Percentiles rank a stretch among this genome's conserved stretches.
Conservation (phyloP, 345 rosid species). For the Populus tremula region DNA sequence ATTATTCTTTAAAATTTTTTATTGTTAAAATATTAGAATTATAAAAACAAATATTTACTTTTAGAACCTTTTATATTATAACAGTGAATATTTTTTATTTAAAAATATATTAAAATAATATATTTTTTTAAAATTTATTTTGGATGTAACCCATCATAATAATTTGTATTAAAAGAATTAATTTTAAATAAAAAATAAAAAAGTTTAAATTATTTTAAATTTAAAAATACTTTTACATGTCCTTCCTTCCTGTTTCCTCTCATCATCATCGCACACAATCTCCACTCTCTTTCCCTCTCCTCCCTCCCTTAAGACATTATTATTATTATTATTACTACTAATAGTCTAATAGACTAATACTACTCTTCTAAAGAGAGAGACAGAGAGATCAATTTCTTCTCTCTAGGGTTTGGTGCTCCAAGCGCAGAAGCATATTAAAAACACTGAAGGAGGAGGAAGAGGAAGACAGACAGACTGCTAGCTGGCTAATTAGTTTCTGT, state of each 20-base stretch:
- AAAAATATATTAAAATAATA: no score
- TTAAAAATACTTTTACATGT: neutral
- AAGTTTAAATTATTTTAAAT: no score
- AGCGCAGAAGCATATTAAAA: neutral
- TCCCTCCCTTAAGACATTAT: neutral
- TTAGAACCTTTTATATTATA: no score
- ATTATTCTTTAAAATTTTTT: no score
- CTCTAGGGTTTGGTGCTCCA: slow-evolving; percentile 4
- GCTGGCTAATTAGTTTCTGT: neutral
- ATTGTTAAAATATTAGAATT: no score
- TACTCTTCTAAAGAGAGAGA: no score
- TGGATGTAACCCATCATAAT: no score
- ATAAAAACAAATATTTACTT: no score
- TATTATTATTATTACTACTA: neutral
- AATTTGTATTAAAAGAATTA: no score
- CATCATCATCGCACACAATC: neutral
- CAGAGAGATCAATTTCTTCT: neutral
- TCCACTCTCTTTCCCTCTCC: neutral
- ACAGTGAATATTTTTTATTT: no score
- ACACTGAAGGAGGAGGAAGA: neutral
- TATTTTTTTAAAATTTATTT: no score
- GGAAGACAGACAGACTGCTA: neutral
- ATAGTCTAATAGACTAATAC: neutral
- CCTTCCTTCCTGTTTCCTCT: neutral
- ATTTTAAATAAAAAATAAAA: no score